Evolutionary conservation across 2,329 filamentous ascomycete species (phyloP).

Genomic region (Drechslerella stenobrocha): DNA sequence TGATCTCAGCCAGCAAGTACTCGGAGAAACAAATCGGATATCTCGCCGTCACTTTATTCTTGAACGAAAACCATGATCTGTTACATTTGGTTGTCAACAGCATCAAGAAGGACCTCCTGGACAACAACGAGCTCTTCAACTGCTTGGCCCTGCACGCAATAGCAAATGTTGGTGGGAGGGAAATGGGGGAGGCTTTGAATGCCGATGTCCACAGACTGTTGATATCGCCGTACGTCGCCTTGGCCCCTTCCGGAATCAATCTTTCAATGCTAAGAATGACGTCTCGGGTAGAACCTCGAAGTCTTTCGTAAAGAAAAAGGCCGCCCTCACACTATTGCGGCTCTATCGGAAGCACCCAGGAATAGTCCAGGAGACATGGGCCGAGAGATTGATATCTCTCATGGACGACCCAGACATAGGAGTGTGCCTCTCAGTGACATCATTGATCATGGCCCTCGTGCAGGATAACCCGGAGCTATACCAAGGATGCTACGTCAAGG

Average conservation of each 20-base stretch:
- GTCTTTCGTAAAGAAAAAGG: conserved; percentile 99
- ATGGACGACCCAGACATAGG: conserved; percentile 97
- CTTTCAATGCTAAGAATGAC: conserved; percentile 5
- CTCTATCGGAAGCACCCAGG: conserved; percentile 91
- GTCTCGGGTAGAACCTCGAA: conserved; percentile 69
- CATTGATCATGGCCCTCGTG: conserved; percentile 87
- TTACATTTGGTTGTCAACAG: conserved; percentile 97
- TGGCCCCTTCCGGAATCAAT: conserved; percentile 52
- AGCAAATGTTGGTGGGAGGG: conserved; percentile 91
- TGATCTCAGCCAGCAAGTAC: conserved; percentile 95
- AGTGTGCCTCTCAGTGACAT: conserved; percentile 92
- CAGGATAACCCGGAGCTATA: conserved; percentile 95
- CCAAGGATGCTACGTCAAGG: conserved; percentile 91
- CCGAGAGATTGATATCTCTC: conserved; percentile 94
- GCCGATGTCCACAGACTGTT: conserved; percentile 88
- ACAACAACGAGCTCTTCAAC: conserved; percentile 97
- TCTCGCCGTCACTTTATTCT: conserved; percentile 91
- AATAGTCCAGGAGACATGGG: conserved; percentile 95
- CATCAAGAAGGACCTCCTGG: conserved; percentile 90
- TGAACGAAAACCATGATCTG: conserved; percentile 95
- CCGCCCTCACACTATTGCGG: conserved; percentile 85
- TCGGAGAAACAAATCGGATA: conserved; percentile 99
- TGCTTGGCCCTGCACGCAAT: conserved; percentile 95
- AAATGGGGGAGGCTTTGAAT: conserved; percentile 94
- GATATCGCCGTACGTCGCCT: conserved; percentile 78